Base-by-base conservation (phyloP, 2,329 filamentous ascomycete genomes). In the Fusarium musae region DNA sequence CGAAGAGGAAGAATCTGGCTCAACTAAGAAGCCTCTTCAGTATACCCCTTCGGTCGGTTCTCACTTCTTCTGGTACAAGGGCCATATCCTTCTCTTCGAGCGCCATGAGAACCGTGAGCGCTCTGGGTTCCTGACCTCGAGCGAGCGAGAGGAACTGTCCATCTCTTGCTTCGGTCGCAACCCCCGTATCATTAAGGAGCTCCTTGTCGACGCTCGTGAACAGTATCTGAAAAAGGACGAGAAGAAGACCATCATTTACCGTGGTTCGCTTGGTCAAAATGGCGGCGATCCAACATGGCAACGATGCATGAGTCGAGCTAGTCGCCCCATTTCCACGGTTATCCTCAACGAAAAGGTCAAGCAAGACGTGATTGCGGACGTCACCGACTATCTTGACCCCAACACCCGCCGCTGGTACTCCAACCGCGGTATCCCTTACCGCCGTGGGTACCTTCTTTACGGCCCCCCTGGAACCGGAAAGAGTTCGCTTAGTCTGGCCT, bases 401-500 rank as follows among this genome's bases (percentile, higher is more conserved):
- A 81, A 84, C 17, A 92, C 90, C 1, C 85, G 88, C 49, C 86
- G 90, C n/a, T 97, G 94, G 93, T 97, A 97, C 79, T 87, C 91
- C 1, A 92, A 93, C 74, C 88, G 94, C 11, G 94, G 94, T 2
- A 96, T 97, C 36, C 94, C 95, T 0, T 97, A 97, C 79, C 89
- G 94, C 19, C 88, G 94, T 9, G 95, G 94, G 0, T 97, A 96
- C 77, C 87, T 97, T 0, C 89, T 97, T 21, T 86, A 95, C 72
- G 94, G 94, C 0, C 93, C 93, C 0, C 93, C 93, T 0, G 93
- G 93, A 36, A 95, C 93, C 0, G 93, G 93, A 19, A 96, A 96
- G 81, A 93, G 90, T 49, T 93, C 90, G 50, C 85, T 94, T 2
- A 91, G 89, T 71, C 87, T 94, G 46, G 92, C 92, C 0, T 85